Percentiles rank a stretch among this genome's conserved stretches.
Evolutionary conservation across 805 yeast species (phyloP).

Genomic region (Metschnikowia drakensbergensis): DNA sequence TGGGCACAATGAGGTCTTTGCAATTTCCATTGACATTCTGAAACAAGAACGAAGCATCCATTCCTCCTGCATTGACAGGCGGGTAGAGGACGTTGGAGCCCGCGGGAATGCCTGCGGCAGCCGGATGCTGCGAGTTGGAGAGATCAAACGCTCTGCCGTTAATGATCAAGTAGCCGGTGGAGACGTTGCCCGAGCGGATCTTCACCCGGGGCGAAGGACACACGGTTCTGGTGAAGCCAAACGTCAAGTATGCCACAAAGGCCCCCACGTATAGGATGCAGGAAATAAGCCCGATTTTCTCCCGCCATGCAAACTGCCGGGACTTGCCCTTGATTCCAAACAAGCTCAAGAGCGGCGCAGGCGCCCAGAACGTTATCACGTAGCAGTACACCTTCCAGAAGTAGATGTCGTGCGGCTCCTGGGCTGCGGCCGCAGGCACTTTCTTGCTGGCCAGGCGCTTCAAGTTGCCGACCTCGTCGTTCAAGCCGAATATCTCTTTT

Average conservation of each 20-base stretch:
- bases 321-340: conserved; percentile 77
- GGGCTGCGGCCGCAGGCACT: conserved; percentile 11
- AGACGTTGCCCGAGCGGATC: conserved; percentile 57
- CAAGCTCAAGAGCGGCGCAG: conserved; percentile 62
- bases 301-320: conserved; percentile 96
- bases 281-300: conserved; percentile 80
- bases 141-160: conserved; percentile 80
- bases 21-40: conserved; percentile 94
- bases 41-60: conserved; percentile 77
- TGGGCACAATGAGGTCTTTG: conserved; percentile 69
- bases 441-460: conserved; percentile 25
- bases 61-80: conserved; percentile 84
- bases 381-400: conserved; percentile 85
- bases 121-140: conserved; percentile 71
- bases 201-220: conserved; percentile 50
- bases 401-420: conserved; percentile 24
- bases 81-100: conserved; percentile 77
- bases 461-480: conserved; percentile 48
- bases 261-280: conserved; percentile 72
- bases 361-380: conserved; percentile 87
- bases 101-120: conserved; percentile 68
- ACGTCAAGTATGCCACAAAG: conserved; percentile 79
- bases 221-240: conserved; percentile 85
- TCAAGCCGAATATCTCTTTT: conserved; percentile 54
- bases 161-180: conserved; percentile 60